Conservation (phyloP, 2,329 filamentous ascomycete species). For the Hirsutella thompsonii region DNA sequence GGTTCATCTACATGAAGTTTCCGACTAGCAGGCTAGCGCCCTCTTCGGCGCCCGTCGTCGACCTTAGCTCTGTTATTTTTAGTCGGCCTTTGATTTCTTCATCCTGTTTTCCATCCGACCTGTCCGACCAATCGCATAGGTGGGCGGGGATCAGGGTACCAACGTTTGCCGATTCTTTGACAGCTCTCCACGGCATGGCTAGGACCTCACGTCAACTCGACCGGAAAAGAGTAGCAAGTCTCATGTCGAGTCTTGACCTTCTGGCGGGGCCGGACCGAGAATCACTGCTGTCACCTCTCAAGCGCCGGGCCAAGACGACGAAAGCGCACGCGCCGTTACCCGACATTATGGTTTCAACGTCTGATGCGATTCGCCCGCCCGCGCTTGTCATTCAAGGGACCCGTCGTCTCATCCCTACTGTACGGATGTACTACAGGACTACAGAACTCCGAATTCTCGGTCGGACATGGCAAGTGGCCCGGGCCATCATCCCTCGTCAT, state of each 20-base stretch:
- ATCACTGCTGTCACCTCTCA: not conserved
- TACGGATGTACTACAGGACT: no score
- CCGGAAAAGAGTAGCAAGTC: not conserved
- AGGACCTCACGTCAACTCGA: not conserved
- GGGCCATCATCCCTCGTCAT: no score
- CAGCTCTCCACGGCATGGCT: not conserved
- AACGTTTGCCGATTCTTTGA: not conserved
- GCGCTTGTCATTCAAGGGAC: not conserved
- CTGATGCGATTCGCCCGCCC: not conserved
- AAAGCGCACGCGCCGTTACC: not conserved
- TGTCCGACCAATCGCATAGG: conserved; percentile 4
- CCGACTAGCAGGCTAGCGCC: no score
- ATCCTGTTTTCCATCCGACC: not conserved
- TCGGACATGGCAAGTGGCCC: no score
- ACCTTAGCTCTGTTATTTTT: no score
- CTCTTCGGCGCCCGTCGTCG: no score
- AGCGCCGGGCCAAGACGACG: not conserved
- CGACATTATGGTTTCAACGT: not conserved
- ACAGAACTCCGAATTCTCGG: no score
- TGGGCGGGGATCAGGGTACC: not conserved
- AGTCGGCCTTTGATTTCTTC: no score
- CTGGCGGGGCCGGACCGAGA: not conserved
- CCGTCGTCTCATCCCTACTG: no score
- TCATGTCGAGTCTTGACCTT: no score
- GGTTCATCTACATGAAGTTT: no score